A percentile compares a stretch with the other conserved stretches of the same genome.
Conservation (phyloP, 768 basidiomycete species). For the Tylopilus felleus region DNA sequence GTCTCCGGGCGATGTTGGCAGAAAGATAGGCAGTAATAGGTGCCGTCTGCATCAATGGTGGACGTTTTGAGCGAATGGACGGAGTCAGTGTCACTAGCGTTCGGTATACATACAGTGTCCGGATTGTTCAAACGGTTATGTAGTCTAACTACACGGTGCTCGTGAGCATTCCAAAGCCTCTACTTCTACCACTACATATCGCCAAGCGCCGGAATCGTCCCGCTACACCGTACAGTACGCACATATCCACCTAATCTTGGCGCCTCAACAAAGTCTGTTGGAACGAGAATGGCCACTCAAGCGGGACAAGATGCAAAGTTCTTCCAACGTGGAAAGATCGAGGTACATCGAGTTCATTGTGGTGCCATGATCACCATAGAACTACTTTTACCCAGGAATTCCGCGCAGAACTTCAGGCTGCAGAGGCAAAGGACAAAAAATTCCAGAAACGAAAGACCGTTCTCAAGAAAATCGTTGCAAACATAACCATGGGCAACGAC, state of each 20-base stretch:
- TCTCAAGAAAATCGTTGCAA: constrained; percentile 96
- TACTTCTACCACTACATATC: neutral
- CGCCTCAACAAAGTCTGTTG: neutral
- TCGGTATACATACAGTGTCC: neutral
- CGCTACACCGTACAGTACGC: neutral
- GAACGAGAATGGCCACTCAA: constrained; percentile 41
- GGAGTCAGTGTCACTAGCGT: neutral
- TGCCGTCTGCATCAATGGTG: neutral
- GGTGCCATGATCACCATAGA: constrained; percentile 9
- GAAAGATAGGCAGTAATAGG: neutral
- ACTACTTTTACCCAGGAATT: constrained; percentile 59
- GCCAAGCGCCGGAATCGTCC: neutral
- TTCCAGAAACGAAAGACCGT: constrained; percentile 90
- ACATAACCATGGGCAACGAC: constrained; percentile 99
- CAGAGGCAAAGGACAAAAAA: constrained; percentile 96
- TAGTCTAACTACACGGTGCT: too few species aligned
- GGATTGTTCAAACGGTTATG: neutral
- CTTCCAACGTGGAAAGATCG: constrained; percentile 89
- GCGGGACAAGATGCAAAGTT: constrained; percentile 88
- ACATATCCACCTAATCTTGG: neutral
- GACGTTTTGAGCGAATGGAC: neutral
- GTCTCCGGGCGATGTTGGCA: neutral
- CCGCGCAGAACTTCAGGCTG: constrained; percentile 85
- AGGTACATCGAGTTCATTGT: constrained; percentile 44
- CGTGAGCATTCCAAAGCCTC: neutral